A percentile compares a stretch with the other conserved stretches of the same genome.
Evolutionary conservation across 2,329 filamentous ascomycete species (phyloP).

Genomic region (Fusarium sp.): DNA sequence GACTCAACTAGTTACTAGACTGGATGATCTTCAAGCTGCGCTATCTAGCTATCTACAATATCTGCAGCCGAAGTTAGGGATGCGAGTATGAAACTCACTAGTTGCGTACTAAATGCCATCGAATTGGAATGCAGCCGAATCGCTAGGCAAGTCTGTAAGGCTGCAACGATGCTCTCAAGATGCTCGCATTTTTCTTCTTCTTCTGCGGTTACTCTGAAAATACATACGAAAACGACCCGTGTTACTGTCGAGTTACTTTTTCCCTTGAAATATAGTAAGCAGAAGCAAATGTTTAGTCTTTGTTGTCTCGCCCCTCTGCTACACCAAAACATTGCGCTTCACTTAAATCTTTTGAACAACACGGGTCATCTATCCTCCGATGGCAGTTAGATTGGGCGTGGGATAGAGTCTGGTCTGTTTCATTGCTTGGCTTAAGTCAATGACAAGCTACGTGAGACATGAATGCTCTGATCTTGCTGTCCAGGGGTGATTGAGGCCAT

Average conservation of each 20-base stretch:
- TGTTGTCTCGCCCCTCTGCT: background rate
- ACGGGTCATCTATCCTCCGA: background rate
- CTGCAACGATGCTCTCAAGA: constrained; percentile 16
- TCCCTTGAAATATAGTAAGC: background rate
- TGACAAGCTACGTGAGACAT: constrained; percentile 14
- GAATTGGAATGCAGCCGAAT: constrained; percentile 25
- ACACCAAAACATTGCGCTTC: background rate
- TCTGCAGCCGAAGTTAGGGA: constrained; percentile 16
- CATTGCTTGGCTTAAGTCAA: constrained; percentile 18
- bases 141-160: constrained; percentile 20
- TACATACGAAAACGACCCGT: constrained; percentile 6
- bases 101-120: constrained; percentile 7
- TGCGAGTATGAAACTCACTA: constrained; percentile 25
- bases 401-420: constrained; percentile 2
- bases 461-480: constrained; percentile 4
- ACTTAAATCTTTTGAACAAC: background rate
- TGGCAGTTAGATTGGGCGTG: background rate
- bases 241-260: background rate
- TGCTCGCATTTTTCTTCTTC: constrained; percentile 3
- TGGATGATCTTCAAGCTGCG: background rate
- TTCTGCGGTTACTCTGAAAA: constrained; percentile 4
- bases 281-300: background rate
- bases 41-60: constrained; percentile 3
- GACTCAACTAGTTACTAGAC: background rate
- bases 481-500: constrained; percentile 4